phyloP scores from a whole-genome alignment of 345 rosid species.

The Chamaenerion angustifolium region DNA sequence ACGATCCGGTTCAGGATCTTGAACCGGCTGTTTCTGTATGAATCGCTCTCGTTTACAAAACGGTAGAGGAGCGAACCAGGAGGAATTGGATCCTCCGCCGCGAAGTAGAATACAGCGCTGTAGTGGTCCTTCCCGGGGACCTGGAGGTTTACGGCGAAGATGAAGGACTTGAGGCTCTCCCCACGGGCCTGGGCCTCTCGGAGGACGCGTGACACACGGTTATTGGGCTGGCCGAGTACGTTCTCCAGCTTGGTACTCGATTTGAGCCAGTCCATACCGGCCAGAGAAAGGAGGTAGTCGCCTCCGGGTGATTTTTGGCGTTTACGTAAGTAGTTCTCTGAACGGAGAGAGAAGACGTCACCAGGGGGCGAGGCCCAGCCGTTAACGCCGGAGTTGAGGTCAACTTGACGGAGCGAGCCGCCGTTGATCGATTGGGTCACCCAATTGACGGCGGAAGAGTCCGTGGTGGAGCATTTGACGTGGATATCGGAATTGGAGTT shows the following conservation, averaged over 20 bases:
- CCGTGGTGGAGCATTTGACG: neutral
- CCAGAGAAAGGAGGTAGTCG: conserved; percentile 54
- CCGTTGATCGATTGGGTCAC: conserved; percentile 47
- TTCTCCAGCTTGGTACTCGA: conserved; percentile 49
- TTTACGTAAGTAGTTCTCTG: conserved; percentile 34
- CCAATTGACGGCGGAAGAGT: conserved; percentile 31
- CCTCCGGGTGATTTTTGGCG: conserved; percentile 56
- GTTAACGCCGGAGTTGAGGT: conserved; percentile 50
- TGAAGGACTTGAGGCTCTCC: conserved; percentile 43
- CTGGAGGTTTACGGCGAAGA: conserved; percentile 78
- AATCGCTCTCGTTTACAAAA: conserved; percentile 60
- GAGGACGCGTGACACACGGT: conserved; percentile 51
- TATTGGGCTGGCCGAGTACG: conserved; percentile 63
- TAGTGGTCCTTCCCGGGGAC: conserved; percentile 75
- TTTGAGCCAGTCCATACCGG: conserved; percentile 84
- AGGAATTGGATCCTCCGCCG: conserved; percentile 52
- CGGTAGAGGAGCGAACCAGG: conserved; percentile 49
- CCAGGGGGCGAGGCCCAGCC: conserved; percentile 97
- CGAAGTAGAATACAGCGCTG: conserved; percentile 81
- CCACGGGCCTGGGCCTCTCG: conserved; percentile 41
- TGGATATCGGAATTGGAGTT: too few relatives aligned
- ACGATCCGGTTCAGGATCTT: conserved; percentile 81
- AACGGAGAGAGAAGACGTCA: conserved; percentile 62
- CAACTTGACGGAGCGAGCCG: conserved; percentile 63
- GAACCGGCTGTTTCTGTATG: conserved; percentile 67